Conservation (phyloP, 2,329 filamentous ascomycete genomes). For the Fusarium transvaalense region DNA sequence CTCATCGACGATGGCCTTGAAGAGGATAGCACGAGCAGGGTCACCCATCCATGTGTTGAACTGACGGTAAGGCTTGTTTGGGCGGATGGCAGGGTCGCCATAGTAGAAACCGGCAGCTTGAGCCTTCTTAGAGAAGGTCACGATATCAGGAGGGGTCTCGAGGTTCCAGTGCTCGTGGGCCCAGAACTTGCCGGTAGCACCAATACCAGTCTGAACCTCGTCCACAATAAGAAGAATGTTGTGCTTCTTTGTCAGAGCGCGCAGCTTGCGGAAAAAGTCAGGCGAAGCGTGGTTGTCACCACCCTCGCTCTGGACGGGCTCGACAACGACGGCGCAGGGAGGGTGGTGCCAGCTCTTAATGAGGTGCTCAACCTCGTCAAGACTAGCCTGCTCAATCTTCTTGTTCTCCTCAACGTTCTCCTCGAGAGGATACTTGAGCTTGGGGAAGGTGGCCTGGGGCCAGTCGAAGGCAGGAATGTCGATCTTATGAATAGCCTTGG, state of each 20-base stretch:
- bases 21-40: slow-evolving; percentile 84
- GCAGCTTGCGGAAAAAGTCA: slow-evolving; percentile 86
- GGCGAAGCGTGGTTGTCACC: slow-evolving; percentile 94
- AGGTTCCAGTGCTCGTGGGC: slow-evolving; percentile 96
- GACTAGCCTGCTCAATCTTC: slow-evolving; percentile 82
- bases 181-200: slow-evolving; percentile 95
- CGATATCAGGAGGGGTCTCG: slow-evolving; percentile 84
- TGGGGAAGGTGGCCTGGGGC: slow-evolving; percentile 89
- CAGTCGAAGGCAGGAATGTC: slow-evolving; percentile 96
- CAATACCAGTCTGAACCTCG: slow-evolving; percentile 93
- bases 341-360: slow-evolving; percentile 84
- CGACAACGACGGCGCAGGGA: slow-evolving; percentile 84
- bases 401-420: slow-evolving; percentile 83
- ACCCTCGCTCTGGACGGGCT: slow-evolving; percentile 94
- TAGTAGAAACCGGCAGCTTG: slow-evolving; percentile 95
- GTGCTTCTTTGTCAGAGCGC: slow-evolving; percentile 81
- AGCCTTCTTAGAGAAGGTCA: slow-evolving; percentile 96
- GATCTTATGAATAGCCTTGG: slow-evolving; percentile 94
- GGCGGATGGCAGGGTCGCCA: slow-evolving; percentile 80
- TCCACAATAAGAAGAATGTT: slow-evolving; percentile 89
- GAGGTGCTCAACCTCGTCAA: slow-evolving; percentile 85
- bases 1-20: slow-evolving; percentile 87
- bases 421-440: slow-evolving; percentile 87
- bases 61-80: slow-evolving; percentile 94
- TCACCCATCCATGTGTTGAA: slow-evolving; percentile 99